Base-by-base conservation (phyloP, 2,329 filamentous ascomycete genomes). In the Sphaerostilbella broomeana region DNA sequence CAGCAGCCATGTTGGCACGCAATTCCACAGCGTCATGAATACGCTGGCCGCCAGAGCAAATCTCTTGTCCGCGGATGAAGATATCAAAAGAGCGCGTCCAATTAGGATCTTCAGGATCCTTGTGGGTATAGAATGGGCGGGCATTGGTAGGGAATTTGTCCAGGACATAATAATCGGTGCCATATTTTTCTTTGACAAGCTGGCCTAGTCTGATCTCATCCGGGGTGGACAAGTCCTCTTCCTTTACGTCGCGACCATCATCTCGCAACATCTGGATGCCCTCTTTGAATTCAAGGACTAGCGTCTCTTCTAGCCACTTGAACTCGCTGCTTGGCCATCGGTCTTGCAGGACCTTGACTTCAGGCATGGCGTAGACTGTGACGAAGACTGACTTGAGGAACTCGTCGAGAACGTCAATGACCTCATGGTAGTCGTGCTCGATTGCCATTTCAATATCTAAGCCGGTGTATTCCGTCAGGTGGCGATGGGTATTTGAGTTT, bases 1-100 rank as follows among this genome's bases (percentile, higher is more conserved):
- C 73, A 33, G 75, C 75, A 44, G 73, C 72, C 84, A 95, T 88
- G 55, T 83, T 85, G 51, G 82, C 73, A 30, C 81, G 74, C n/a
- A 95, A 70, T 56, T 85, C 74, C 4, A 72, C 65, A 0, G 84
- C 75, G 46, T 92, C 81, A 58, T 95, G 85, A 47, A 95, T 94
- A 75, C 89, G 87, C 62, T 95, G 89, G 6, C 89, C 89, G 51
- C 89, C 89, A 1, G 86, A 90, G 31, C 90, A 80, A 42, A 95
- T 92, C 60, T 95, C 89, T 56, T 95, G 89, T 1, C 89, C 89
- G 20, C 89, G 83, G 29, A 95, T 75, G 65, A 95, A 95, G 42
- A 95, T 94, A 58, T 95, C 89, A 53, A 95, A 95, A 0, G 89
- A 94, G 58, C 94, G 94, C 35, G 89, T 95, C 58, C 80, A 78